Evolutionary conservation across 2,329 filamentous ascomycete species (phyloP), one percentile per base, ranked within the genome.

Genomic region (Epichloe hybrida): DNA sequence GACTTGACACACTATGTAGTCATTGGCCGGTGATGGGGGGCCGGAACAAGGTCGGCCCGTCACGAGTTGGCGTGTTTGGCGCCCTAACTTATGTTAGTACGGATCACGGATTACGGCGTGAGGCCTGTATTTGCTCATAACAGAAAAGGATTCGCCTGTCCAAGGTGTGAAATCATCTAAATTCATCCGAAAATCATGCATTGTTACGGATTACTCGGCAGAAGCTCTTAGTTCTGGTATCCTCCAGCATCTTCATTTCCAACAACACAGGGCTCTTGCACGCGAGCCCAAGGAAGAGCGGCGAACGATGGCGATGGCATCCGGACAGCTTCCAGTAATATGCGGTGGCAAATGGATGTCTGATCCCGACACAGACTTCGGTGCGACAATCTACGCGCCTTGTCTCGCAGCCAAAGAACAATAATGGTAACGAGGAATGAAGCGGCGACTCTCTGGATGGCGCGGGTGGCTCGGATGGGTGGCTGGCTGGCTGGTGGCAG

Each of bases 31-130:
- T 38, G 6, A 13, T 13, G 6, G 21, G 13, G 50, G 9, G 20
- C 37, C 8, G 50, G 46, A 45, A 31, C 13, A 49, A 45, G 20
- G 23, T 41, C 50, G 50, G 50, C 6, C 50, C 50, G 44, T 15
- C 12, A n/a, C 12, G 15, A 11, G 39, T 41, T 41, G 12, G 36
- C 15, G 5, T 37, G 36, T 7, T 37, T 38, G 12, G 5, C 5
- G 7, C 36, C 12, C 36, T 38, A 21, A 21, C 20, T 21, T 3
- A 21, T 3, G 20, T 3, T 21, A 21, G 20, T 21, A 21, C 20
- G 20, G 20, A 21, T 17, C 17, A 17, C 17, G 17, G 17, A 17
- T 17, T 17, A 17, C 17, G 17, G 17, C 17, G 20, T 21, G 4
- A 13, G 13, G 27, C 8, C 11, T 27, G 27, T 8, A 8, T 8